Conservation (phyloP, 108 stramenopile genomes). For the Conticribra guillardii region DNA sequence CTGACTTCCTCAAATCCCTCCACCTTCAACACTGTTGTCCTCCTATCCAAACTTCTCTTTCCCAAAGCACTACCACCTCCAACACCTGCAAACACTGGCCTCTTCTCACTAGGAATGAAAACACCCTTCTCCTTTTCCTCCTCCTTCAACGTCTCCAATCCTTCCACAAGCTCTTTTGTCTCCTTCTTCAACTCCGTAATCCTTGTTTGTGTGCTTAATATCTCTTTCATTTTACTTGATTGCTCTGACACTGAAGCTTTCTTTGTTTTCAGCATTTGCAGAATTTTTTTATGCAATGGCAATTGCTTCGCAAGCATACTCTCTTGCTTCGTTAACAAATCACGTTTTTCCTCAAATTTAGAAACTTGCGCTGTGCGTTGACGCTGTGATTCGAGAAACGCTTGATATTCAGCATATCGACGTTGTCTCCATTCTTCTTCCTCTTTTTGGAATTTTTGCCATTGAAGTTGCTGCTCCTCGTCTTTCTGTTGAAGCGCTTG, state of each 20-base stretch:
- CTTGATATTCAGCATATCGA: slow-evolving; percentile 27
- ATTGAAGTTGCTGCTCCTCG: slow-evolving; percentile 14
- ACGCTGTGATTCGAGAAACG: slow-evolving; percentile 4
- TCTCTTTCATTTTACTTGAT: slow-evolving; percentile 44
- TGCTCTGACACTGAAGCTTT: slow-evolving; percentile 20
- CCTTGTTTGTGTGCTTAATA: slow-evolving; percentile 27
- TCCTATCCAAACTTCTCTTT: slow-evolving; percentile 39
- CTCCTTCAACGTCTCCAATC: slow-evolving; percentile 26
- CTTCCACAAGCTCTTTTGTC: slow-evolving; percentile 16
- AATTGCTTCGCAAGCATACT: slow-evolving; percentile 23
- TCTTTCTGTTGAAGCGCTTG: slow-evolving; percentile 6
- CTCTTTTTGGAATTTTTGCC: slow-evolving; percentile 14
- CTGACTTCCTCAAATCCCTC: slow-evolving; percentile 19
- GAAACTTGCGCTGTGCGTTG: slow-evolving; percentile 18
- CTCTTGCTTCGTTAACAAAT: slow-evolving; percentile 31
- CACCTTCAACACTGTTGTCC: slow-evolving; percentile 37
- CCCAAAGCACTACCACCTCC: background rate
- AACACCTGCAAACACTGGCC: slow-evolving; percentile 10
- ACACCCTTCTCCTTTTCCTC: slow-evolving; percentile 20
- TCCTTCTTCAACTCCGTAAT: slow-evolving; percentile 45
- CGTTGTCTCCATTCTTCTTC: slow-evolving; percentile 21
- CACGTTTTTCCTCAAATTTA: slow-evolving; percentile 31
- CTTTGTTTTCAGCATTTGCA: slow-evolving; percentile 26
- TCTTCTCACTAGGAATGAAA: slow-evolving; percentile 22
- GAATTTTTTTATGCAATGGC: slow-evolving; percentile 43